Evolutionary conservation across 768 basidiomycete species (phyloP), one percentile per base, ranked within the genome.

Genomic region (Pisolithus orientalis): DNA sequence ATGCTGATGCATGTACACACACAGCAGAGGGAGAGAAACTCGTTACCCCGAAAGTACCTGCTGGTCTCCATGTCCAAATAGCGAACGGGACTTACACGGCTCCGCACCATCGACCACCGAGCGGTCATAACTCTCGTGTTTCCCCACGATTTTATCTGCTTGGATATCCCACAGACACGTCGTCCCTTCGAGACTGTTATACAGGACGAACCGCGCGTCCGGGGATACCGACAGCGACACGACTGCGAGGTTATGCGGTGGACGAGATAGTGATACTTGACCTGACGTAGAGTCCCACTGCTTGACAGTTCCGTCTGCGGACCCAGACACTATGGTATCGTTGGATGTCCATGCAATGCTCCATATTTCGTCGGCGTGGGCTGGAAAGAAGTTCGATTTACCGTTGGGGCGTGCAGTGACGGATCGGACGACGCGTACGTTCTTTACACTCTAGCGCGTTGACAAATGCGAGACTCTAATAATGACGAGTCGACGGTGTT

Each of bases 131-230:
- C 89, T 93, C 65, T 93, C 90, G 53, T 81, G 80, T 51, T 75
- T 80, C 10, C 82, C 87, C 0, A 82, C 65, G 2, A 85, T 64
- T 34, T 78, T 73, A 4, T 85, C 86, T 16, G 72, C 78, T 34
- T 76, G 68, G 44, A 93, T 65, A 62, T 94, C 84, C 79, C 85
- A 86, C 25, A 94, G 69, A 44, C 72, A 77, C 0, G 90, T 91
- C 28, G 85, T 78, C 1, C 94, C 94, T 60, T 95, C 93, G 17
- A 94, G 73, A 50, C 86, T 86, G 61, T 92, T 92, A 59, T 84
- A 87, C 43, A 96, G 66, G 0, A 82, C 90, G 29, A 69, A 71
- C 44, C 70, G 74, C 7, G 90, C 94, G 45, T 82, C 75, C 0
- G 79, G 75, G 17, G 84, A 78, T 7, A 81, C 80, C 16, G 89